Base-by-base conservation (phyloP, 345 rosid species). In the Cardamine chenopodiifolia region DNA sequence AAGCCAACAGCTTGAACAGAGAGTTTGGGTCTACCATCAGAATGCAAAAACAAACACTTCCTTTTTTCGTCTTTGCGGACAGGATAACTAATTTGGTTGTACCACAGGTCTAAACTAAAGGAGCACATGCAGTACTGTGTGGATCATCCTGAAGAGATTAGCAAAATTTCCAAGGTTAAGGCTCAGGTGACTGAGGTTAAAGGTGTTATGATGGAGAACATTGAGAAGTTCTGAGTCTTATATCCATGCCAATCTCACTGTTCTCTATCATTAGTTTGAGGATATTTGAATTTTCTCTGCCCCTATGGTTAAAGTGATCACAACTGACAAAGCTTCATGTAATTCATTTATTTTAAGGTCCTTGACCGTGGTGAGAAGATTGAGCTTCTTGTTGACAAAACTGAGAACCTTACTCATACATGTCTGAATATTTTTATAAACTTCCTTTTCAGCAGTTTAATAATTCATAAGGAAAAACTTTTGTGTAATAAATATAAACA, bases 151-250 rank as follows among this genome's bases (percentile, higher is more conserved):
- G 95, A 91, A 62, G 97, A 91, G 82, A 79, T 89, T 64, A 89
- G 80, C 80, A 89, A 91, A 72, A 86, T 91, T 62, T 83, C 93
- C 22, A 91, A 89, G 82, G 97, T 91, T 35, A 87, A 91, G 76
- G 96, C 97, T 78, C 97, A 91, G 75, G 97, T 89, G 22, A 86
- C 90, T 3, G 97, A 91, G 80, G 97, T 91, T 59, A 91, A 91
- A 57, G 95, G 97, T 34, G 95, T 91, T 45, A 91, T 91, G 97
- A 91, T 91, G 95, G 95, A 91, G 71, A 91, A 91, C 74, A 89
- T 91, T 76, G 97, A 91, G 83, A 91, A 91, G 93, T 95, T 88
- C 53, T 14, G 72, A 40, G 6, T 49, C 6, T 2, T 70, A 10
- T 37, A 13, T 28, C 10, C 8, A 60, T 53, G 57, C 17, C 39